Percentiles rank a stretch among this genome's conserved stretches.
These are phyloP conservation scores for Peniophora sp. DNA, from an alignment of 1,284 basidiomycete species.

Conservation along the genomic window DNA sequence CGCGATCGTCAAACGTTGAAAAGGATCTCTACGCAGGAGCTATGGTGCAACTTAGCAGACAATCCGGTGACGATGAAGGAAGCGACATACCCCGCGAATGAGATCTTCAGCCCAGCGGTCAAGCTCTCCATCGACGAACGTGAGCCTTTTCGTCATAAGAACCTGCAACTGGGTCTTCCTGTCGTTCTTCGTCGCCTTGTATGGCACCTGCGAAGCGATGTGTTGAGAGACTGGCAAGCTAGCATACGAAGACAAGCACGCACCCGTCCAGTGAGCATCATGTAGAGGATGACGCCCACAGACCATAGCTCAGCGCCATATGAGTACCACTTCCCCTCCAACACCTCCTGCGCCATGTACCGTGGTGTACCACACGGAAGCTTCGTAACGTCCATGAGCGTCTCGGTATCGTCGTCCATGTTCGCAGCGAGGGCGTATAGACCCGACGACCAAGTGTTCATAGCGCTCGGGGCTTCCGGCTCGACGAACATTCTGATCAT, in stretches of 20 bases:
- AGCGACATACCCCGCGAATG: conserved; percentile 10
- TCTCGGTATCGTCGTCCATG: not conserved
- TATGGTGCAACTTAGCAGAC: conserved; percentile 1
- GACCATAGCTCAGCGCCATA: conserved; percentile 32
- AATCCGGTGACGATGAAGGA: not conserved
- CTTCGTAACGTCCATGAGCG: conserved; percentile 6
- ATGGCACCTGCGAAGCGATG: conserved; percentile 14
- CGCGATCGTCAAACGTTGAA: conserved; percentile 11
- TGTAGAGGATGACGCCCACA: conserved; percentile 55
- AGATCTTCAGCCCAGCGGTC: conserved; percentile 11
- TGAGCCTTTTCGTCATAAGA: conserved; percentile 11
- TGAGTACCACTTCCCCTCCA: conserved; percentile 33
- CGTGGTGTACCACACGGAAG: conserved; percentile 27
- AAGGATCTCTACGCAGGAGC: conserved; percentile 19
- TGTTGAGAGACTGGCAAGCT: not conserved
- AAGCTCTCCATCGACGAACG: conserved; percentile 5
- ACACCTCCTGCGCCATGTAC: conserved; percentile 58
- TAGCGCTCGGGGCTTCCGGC: not conserved
- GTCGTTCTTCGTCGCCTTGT: conserved; percentile 9
- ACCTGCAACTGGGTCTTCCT: conserved; percentile 12
- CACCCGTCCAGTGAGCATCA: conserved; percentile 41
- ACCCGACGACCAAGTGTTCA: not conserved
- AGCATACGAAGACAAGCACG: not conserved
- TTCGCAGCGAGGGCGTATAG: not conserved
- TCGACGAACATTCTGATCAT: conserved; percentile 22